These are phyloP conservation scores for Prunus campanulata DNA, from an alignment of 306 rosid genomes.

Conservation along the genomic window DNA sequence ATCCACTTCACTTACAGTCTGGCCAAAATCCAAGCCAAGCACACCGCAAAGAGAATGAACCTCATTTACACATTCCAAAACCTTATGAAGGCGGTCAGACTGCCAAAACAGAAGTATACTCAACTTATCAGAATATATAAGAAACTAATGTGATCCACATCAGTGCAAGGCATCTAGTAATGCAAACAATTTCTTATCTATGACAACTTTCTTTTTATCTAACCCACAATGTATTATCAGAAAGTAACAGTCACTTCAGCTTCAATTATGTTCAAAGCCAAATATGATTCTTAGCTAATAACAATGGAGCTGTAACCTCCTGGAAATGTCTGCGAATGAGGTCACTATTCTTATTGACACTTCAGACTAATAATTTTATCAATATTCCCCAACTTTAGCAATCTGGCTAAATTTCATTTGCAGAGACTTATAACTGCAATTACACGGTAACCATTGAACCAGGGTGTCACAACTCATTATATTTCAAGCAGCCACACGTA, in stretches of 20 bases:
- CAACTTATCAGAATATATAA: not conserved
- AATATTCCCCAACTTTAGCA: not conserved
- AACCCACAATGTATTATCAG: not conserved
- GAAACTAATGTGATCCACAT: not conserved
- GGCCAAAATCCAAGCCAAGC: constrained; percentile 86
- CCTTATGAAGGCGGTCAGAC: constrained; percentile 92
- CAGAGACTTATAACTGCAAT: not conserved
- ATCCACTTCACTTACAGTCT: constrained; percentile 80
- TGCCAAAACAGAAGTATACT: constrained; percentile 29
- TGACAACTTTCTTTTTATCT: not conserved
- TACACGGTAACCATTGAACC: constrained; percentile 5
- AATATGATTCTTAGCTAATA: not conserved
- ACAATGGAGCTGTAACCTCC: not conserved
- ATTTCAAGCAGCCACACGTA: constrained; percentile 4
- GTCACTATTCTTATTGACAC: not conserved
- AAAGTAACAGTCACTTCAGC: not conserved
- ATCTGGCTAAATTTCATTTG: not conserved
- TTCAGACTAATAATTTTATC: not conserved
- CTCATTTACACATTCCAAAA: constrained; percentile 80
- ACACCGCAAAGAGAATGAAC: constrained; percentile 87
- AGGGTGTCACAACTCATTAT: constrained; percentile 7
- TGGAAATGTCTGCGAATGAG: not conserved
- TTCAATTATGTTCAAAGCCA: not conserved
- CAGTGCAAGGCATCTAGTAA: not conserved
- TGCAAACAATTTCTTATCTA: not conserved